Percentiles rank a stretch among this genome's conserved stretches.
Conservation (phyloP, 1,284 basidiomycete species). For the Acaromyces ingoldii region DNA sequence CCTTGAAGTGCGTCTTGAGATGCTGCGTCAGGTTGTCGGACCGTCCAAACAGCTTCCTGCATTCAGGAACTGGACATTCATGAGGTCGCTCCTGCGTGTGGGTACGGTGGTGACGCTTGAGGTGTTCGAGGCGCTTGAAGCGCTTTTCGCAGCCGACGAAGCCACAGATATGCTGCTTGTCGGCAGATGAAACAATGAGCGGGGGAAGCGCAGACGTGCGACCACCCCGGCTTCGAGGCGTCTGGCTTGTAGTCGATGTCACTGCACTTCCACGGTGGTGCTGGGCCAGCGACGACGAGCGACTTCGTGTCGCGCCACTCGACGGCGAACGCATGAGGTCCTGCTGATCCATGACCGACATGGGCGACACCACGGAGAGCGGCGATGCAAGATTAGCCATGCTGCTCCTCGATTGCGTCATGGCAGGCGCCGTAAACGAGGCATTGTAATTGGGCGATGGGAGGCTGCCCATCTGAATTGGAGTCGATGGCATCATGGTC, state of each 20-base stretch:
- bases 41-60: slow-evolving; percentile 47
- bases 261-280: no score
- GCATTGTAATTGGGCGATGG: slow-evolving; percentile 23
- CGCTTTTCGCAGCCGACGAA: slow-evolving; percentile 50
- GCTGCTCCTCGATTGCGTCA: slow-evolving; percentile 28
- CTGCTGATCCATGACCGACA: not conserved
- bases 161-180: slow-evolving; percentile 49
- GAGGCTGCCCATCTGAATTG: no score
- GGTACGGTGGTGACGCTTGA: slow-evolving; percentile 50
- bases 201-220: slow-evolving; percentile 36
- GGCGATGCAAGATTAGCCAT: no score
- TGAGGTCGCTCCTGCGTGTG: slow-evolving; percentile 49
- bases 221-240: slow-evolving; percentile 18
- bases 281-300: no score
- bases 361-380: not conserved
- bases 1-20: slow-evolving; percentile 48
- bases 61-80: slow-evolving; percentile 44
- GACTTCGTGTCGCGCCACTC: slow-evolving; percentile 1
- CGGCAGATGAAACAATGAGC: slow-evolving; percentile 46
- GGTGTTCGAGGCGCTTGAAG: slow-evolving; percentile 50
- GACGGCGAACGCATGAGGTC: slow-evolving; percentile 5
- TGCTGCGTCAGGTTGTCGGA: slow-evolving; percentile 50
- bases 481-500: no score
- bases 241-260: no score
- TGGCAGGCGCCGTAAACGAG: slow-evolving; percentile 26